Evolutionary conservation across 352 stramenopile genomes (phyloP), one percentile per base, ranked within the genome.

Genomic region (Phytophthora boehmeriae): DNA sequence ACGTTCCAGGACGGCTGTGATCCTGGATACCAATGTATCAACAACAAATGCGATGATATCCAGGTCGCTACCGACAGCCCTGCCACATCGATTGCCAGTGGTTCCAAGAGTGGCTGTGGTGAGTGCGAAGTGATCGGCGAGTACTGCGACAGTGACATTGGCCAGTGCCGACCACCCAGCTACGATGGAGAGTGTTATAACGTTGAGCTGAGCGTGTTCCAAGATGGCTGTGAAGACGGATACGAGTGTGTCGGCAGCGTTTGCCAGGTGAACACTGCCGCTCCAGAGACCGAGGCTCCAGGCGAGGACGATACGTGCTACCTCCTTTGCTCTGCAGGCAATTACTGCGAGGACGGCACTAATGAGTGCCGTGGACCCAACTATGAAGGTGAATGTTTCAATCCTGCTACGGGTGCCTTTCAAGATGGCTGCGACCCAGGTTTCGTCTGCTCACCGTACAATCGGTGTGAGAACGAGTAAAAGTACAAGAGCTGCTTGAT

Each of bases 171-270:
- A 16, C 54, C 16, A 4, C 66, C 60, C 4, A 48, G 16, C 28
- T 66, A 67, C 34, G 45, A 67, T 2, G 42, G 49, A n/a, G 68
- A 80, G 55, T 83, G 74, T 55, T 83, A 78, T 48, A 74, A 78
- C 54, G 44, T 63, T 16, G 59, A 55, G 8, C 59, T 50, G 13
- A 59, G 65, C 1, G 22, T 49, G 8, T 71, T 69, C 36, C 57
- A 71, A 43, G 43, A 73, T 25, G 53, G 61, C 27, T 68, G 67
- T 14, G 51, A 60, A 0, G 45, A 71, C 4, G 47, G 57, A 14
- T 62, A 68, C 55, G 62, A 51, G 49, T 69, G 67, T 47, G 17
- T 13, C 16, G n/a, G 44, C 23, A 56, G 16, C 34, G 35, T 45
- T n/a, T 62, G 43, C 43, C 25, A 44, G 13, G 22, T 54, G 25